Conservation (phyloP, 2,329 filamentous ascomycete species). For the Paecilomyces fulvus region DNA sequence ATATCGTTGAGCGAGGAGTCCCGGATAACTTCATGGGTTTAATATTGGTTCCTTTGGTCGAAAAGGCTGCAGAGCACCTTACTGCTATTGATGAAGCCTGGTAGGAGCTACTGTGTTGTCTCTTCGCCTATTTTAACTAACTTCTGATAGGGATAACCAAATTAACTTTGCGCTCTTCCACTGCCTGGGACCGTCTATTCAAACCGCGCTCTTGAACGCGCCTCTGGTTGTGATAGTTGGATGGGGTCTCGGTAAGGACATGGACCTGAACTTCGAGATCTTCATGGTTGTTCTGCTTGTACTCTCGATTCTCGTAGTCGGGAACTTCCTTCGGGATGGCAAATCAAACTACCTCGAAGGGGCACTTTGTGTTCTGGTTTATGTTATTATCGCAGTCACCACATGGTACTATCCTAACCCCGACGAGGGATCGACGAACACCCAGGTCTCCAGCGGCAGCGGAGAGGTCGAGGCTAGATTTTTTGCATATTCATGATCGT, state of each 20-base stretch:
- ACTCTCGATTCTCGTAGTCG: constrained; percentile 75
- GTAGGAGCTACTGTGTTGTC: constrained; percentile 35
- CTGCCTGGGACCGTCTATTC: constrained; percentile 76
- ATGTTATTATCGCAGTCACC: constrained; percentile 54
- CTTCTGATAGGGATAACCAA: constrained; percentile 32
- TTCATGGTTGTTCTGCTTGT: constrained; percentile 80
- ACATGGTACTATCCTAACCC: constrained; percentile 56
- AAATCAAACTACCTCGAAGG: constrained; percentile 91
- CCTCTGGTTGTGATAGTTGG: constrained; percentile 75
- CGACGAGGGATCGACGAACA: constrained; percentile 12
- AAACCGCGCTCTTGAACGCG: constrained; percentile 81
- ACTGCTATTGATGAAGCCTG: constrained; percentile 79
- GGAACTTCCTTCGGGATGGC: constrained; percentile 77
- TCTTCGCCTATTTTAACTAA: background rate
- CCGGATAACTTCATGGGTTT: constrained; percentile 57
- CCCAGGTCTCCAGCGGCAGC: constrained; percentile 2
- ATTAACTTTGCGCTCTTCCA: constrained; percentile 83
- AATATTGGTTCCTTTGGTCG: constrained; percentile 70
- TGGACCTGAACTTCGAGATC: constrained; percentile 77
- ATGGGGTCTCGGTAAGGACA: constrained; percentile 63
- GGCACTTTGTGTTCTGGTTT: constrained; percentile 61
- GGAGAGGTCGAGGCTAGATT: background rate
- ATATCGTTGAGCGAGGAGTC: constrained; percentile 46
- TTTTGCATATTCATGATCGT: background rate
- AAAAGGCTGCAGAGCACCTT: constrained; percentile 79